These are phyloP conservation scores for Pichia cabralensis DNA, from an alignment of 805 yeast genomes.

Conservation along the genomic window DNA sequence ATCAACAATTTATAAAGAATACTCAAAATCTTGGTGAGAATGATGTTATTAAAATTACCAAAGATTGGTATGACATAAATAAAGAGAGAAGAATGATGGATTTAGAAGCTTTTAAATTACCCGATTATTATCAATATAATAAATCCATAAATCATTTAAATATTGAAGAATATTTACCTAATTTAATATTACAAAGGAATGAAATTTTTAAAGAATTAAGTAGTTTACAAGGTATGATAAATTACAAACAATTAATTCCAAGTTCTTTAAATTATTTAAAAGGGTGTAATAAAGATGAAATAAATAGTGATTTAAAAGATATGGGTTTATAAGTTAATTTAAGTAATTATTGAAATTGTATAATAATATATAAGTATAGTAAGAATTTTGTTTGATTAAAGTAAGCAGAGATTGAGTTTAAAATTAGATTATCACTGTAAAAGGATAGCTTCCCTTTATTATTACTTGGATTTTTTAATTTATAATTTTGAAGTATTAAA, in stretches of 20 bases:
- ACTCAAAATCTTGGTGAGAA: slow-evolving; percentile 55
- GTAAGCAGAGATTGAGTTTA: no score
- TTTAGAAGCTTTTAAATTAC: slow-evolving; percentile 43
- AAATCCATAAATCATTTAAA: slow-evolving; percentile 18
- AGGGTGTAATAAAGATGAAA: slow-evolving; percentile 61
- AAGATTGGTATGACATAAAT: slow-evolving; percentile 85
- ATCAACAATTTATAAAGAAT: slow-evolving; percentile 70
- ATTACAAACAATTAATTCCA: slow-evolving; percentile 53
- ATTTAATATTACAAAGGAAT: slow-evolving; percentile 57
- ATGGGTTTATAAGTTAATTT: slow-evolving; percentile 33
- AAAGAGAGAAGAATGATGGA: slow-evolving; percentile 81
- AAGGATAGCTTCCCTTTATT: no score
- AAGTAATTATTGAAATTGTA: background rate
- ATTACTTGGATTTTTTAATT: no score
- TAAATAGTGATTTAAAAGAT: slow-evolving; percentile 59
- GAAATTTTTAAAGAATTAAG: slow-evolving; percentile 62
- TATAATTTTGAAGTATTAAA: no score
- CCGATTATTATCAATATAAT: slow-evolving; percentile 31
- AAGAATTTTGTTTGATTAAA: no score
- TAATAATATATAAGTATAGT: no score
- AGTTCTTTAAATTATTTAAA: slow-evolving; percentile 61
- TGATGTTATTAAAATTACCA: slow-evolving; percentile 64
- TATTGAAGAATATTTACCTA: slow-evolving; percentile 23
- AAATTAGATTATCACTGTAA: background rate
- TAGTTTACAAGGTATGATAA: slow-evolving; percentile 53